Conservation (phyloP, 176 grass and related monocot genomes). For the Typha latifolia region DNA sequence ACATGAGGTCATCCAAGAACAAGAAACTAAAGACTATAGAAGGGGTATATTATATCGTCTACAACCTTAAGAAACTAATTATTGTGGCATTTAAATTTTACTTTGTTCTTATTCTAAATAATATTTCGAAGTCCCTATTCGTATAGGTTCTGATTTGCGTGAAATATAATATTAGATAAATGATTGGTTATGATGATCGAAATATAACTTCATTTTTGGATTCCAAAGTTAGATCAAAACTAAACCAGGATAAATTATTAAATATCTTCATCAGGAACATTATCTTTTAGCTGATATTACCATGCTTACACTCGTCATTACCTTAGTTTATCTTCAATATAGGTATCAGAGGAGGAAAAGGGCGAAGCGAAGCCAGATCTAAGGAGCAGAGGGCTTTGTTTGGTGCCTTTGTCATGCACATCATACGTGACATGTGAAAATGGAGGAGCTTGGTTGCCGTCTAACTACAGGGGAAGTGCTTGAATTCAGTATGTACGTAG, state of each 20-base stretch:
- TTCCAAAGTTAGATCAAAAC: no score
- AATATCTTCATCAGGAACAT: not conserved
- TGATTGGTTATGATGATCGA: no score
- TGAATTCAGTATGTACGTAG: conserved; percentile 4
- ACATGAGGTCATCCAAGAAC: conserved; percentile 57
- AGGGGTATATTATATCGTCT: conserved; percentile 33
- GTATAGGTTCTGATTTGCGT: no score
- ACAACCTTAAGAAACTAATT: not conserved
- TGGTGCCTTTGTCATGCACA: conserved; percentile 84
- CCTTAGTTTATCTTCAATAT: not conserved
- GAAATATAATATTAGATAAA: no score
- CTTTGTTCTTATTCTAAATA: no score
- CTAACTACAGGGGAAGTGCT: conserved; percentile 42
- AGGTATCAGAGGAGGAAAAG: conserved; percentile 23
- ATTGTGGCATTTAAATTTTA: not conserved
- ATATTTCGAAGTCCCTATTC: no score
- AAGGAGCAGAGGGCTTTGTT: conserved; percentile 78
- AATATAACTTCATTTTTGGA: no score
- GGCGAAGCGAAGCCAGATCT: conserved; percentile 46
- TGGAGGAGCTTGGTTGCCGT: conserved; percentile 46
- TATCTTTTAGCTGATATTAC: not conserved
- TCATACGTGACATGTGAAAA: conserved; percentile 88
- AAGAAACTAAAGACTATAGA: conserved; percentile 55
- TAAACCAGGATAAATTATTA: no score
- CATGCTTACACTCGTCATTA: not conserved